These are phyloP conservation scores for Capsicum rhomboideum DNA, from an alignment of 257 asterid genomes.

Conservation along the genomic window DNA sequence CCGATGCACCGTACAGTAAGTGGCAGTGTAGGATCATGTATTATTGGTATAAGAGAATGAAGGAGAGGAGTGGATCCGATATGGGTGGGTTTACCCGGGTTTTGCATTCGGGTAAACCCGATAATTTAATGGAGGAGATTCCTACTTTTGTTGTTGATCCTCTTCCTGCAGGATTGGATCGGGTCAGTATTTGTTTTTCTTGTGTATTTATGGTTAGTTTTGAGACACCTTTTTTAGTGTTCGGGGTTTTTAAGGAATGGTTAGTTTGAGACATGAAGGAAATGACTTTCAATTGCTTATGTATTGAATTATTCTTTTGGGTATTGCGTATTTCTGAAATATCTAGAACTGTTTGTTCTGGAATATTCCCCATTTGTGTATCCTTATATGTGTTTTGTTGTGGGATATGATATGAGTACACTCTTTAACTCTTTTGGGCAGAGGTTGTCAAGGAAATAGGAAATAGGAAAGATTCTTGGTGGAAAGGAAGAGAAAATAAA, in stretches of 20 bases:
- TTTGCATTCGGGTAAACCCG: conserved; percentile 83
- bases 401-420: too few relatives aligned
- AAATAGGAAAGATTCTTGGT: too few relatives aligned
- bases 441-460: too few relatives aligned
- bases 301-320: too few relatives aligned
- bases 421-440: too few relatives aligned
- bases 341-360: too few relatives aligned
- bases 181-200: conserved; percentile 40
- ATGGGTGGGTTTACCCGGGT: conserved; percentile 97
- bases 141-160: conserved; percentile 87
- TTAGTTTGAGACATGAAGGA: background rate
- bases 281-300: too few relatives aligned
- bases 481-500: too few relatives aligned
- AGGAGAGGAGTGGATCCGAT: conserved; percentile 65
- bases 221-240: background rate
- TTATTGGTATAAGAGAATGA: conserved; percentile 90
- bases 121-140: conserved; percentile 87
- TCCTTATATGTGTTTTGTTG: too few relatives aligned
- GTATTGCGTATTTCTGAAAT: too few relatives aligned
- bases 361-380: too few relatives aligned
- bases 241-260: too few relatives aligned
- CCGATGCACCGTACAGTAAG: conserved; percentile 79
- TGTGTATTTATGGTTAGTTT: background rate
- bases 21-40: conserved; percentile 98
- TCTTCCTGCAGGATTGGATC: conserved; percentile 87